These are phyloP conservation scores for Pistacia atlantica DNA, from an alignment of 345 rosid species.

Conservation along the genomic window DNA sequence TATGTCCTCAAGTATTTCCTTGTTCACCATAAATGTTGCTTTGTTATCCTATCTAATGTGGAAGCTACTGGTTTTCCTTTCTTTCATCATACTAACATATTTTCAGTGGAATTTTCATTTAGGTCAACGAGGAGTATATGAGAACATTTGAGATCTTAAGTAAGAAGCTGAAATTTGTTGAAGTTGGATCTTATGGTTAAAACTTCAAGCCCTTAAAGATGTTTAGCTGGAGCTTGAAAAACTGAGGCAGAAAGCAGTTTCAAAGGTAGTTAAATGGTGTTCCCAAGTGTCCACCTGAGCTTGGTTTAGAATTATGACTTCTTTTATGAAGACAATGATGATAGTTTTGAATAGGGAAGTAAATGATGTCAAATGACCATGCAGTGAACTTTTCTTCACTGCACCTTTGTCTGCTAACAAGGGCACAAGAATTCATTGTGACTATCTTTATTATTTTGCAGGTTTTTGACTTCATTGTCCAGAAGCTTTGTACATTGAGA, in stretches of 20 bases:
- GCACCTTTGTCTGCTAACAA: not conserved
- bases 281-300: not conserved
- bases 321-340: not conserved
- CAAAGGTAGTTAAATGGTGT: constrained; percentile 64
- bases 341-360: not conserved
- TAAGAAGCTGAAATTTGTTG: constrained; percentile 87
- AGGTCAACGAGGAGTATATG: constrained; percentile 94
- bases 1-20: not conserved
- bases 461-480: constrained; percentile 97
- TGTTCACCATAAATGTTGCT: not conserved
- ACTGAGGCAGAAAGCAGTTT: constrained; percentile 91
- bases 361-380: not conserved
- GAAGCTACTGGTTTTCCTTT: constrained; percentile 7
- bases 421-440: not conserved
- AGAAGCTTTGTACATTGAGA: constrained; percentile 93
- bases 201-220: constrained; percentile 86
- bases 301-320: not conserved
- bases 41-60: constrained; percentile 4
- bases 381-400: not conserved
- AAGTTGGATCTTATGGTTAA: constrained; percentile 73
- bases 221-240: constrained; percentile 98
- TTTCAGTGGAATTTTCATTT: constrained; percentile 33
- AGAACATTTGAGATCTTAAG: constrained; percentile 87
- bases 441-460: constrained; percentile 32
- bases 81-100: constrained; percentile 21